These are phyloP conservation scores for Brassica juncea DNA, from an alignment of 345 rosid genomes.

Conservation along the genomic window DNA sequence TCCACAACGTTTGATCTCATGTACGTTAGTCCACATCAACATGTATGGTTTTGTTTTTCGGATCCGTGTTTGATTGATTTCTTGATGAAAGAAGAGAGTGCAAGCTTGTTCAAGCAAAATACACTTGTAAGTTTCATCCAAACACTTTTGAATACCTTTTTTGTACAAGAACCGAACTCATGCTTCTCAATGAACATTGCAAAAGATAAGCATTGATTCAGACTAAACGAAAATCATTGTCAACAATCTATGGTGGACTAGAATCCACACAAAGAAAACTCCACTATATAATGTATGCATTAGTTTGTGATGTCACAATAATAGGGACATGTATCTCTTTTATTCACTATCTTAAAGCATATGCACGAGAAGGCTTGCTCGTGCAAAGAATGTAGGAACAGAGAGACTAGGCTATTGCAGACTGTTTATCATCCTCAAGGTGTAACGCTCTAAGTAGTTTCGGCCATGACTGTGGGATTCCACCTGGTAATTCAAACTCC, in stretches of 20 bases:
- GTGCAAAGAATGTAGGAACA: slow-evolving; percentile 38
- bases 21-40: not conserved
- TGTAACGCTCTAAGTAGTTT: slow-evolving; percentile 85
- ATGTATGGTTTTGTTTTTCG: slow-evolving; percentile 14
- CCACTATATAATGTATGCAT: not conserved
- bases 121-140: not conserved
- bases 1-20: not conserved
- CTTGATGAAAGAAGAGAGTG: slow-evolving; percentile 4
- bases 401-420: slow-evolving; percentile 59
- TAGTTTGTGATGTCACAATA: slow-evolving; percentile 8
- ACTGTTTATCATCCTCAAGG: slow-evolving; percentile 62
- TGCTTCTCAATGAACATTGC: not conserved
- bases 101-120: not conserved
- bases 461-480: slow-evolving; percentile 98
- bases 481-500: slow-evolving; percentile 94
- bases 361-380: slow-evolving; percentile 26
- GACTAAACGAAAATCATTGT: not conserved
- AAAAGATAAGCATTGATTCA: not conserved
- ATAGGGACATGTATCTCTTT: slow-evolving; percentile 18
- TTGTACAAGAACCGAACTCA: not conserved
- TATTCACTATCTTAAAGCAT: slow-evolving; percentile 31
- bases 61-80: slow-evolving; percentile 25
- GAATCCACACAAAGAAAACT: not conserved
- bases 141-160: not conserved
- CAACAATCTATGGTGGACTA: slow-evolving; percentile 8